Evolutionary conservation across 2,329 filamentous ascomycete species (phyloP).

Genomic region (Pseudogymnoascus sp.): DNA sequence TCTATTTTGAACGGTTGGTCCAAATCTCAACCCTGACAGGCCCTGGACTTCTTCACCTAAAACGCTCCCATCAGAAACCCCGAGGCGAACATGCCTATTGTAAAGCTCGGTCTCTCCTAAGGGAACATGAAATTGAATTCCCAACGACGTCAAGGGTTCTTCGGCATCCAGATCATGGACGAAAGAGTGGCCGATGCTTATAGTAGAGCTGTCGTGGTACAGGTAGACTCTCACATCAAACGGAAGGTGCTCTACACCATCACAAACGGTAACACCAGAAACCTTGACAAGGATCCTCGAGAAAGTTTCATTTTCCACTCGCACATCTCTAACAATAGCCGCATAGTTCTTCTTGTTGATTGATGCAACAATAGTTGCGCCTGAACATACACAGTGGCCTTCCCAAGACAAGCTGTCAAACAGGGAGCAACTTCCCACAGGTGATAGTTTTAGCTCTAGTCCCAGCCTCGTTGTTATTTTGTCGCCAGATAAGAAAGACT

Average conservation of each 20-base stretch:
- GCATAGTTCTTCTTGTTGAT: not conserved
- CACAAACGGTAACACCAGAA: not conserved
- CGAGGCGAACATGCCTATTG: not conserved
- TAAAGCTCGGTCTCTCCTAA: not conserved
- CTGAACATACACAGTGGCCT: not conserved
- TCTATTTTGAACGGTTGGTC: conserved; percentile 15
- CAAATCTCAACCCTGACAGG: conserved; percentile 20
- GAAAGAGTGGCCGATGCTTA: conserved; percentile 23
- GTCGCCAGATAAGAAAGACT: conserved; percentile 21
- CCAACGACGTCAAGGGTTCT: not conserved
- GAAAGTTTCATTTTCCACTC: not conserved
- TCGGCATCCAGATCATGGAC: conserved; percentile 10
- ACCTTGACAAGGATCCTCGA: not conserved
- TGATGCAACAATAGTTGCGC: not conserved
- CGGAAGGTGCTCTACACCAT: not conserved
- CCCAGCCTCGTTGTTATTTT: conserved; percentile 12
- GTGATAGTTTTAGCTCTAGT: not conserved
- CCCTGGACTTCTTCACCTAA: conserved; percentile 29
- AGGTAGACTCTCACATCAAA: not conserved
- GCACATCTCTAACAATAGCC: not conserved
- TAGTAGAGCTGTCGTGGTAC: conserved; percentile 11
- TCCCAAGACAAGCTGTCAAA: not conserved
- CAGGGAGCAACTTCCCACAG: not conserved
- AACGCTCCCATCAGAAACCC: conserved; percentile 28
- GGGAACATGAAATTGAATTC: not conserved